A percentile compares a stretch with the other conserved stretches of the same genome.
phyloP scores from a whole-genome alignment of 441 rosid species.

The Cnidoscolus chayamansa region DNA sequence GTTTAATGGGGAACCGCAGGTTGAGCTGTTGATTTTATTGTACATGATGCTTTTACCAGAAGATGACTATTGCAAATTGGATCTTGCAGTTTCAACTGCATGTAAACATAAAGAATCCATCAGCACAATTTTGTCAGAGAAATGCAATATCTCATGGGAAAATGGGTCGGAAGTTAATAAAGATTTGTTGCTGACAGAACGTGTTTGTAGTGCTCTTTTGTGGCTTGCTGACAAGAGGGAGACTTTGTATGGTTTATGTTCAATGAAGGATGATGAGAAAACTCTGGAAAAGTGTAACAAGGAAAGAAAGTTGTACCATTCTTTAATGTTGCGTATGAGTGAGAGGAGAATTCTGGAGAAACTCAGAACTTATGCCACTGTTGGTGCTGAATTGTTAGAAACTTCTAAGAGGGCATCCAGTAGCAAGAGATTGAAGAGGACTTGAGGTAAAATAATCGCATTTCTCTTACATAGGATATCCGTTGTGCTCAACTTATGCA shows the following conservation, averaged over 20 bases:
- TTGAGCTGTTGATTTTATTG: constrained; percentile 59
- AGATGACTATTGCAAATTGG: constrained; percentile 43
- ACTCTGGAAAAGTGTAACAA: constrained; percentile 35
- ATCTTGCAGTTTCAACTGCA: constrained; percentile 42
- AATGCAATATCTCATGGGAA: constrained; percentile 28
- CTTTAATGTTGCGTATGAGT: constrained; percentile 53
- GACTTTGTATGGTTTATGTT: constrained; percentile 47
- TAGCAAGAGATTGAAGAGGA: constrained; percentile 34
- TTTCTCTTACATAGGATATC: background rate
- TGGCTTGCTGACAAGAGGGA: constrained; percentile 64
- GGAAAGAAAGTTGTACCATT: constrained; percentile 68
- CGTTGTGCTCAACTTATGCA: background rate
- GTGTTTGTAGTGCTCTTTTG: constrained; percentile 60
- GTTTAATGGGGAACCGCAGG: constrained; percentile 65
- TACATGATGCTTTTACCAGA: constrained; percentile 57
- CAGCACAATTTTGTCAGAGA: constrained; percentile 34
- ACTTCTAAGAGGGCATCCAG: constrained; percentile 16
- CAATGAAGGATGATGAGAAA: constrained; percentile 50
- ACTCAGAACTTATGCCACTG: constrained; percentile 46
- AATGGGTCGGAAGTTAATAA: constrained; percentile 35
- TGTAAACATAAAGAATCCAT: constrained; percentile 26
- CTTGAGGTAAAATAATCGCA: constrained; percentile 13
- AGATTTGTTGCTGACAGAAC: constrained; percentile 50
- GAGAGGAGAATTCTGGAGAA: constrained; percentile 74
- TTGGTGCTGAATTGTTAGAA: constrained; percentile 14